Evolutionary conservation across 805 yeast genomes (phyloP), one percentile per base, ranked within the genome.

Genomic region (Wickerhamomyces subpelliculosus): DNA sequence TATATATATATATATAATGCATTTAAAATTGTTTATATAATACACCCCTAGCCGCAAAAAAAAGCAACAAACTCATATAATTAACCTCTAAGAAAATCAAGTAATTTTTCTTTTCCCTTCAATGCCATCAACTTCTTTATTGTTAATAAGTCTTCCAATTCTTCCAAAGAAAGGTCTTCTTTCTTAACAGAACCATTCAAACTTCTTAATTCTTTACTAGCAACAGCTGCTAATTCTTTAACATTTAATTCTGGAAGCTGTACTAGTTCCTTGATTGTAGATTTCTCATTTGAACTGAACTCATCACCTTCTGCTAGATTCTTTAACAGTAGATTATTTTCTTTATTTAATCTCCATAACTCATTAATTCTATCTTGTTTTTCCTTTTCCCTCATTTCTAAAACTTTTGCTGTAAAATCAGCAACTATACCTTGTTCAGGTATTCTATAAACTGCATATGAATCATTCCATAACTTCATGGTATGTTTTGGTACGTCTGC

Each of bases 341-440:
- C 46, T 12, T 60, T 50, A 4, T 57, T 45, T 12, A 62, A 59
- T 20, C 57, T 53, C 25, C 54, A 57, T 18, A 52, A 61, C 27
- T 65, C 65, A 14, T 61, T 52, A 7, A 65, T 44, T 35, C 58
- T 54, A 31, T 62, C 55, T 7, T 59, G 48, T 39, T 55, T 53
- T 42, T 58, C 62, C 17, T 57, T 53, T 27, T 54, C 51, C 30
- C 45, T 49, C 23, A 49, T 42, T 18, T 55, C 52, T 13, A 70
- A 70, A 4, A 75, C 73, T 22, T 71, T 75, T 17, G 72, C 72
- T 25, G 81, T 55, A 51, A 87, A 87, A 55, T 85, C 90, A 24
- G 84, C 59, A 30, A 82, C 58, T 6, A 86, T 68, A 49, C 82
- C 79, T 31, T 70, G 69, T 45, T 83, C 93, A 2, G 86, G 84